Conservation (phyloP, 306 rosid species). For the Oxytropis ochrocephala region DNA sequence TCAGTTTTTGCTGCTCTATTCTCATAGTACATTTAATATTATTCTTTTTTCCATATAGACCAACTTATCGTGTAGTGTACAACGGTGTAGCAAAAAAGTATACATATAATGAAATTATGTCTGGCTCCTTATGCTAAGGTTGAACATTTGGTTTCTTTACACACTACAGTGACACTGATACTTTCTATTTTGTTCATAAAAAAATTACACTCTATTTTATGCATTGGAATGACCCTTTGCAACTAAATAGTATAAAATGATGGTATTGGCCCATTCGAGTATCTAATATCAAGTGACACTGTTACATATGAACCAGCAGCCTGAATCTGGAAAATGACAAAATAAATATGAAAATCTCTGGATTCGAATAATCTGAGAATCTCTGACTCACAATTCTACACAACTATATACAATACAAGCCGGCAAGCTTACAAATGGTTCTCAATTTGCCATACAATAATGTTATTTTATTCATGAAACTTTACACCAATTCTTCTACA, state of each 20-base stretch:
- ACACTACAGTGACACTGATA: not conserved
- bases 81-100: not conserved
- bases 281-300: not conserved
- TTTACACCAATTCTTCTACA: not conserved
- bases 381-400: not conserved
- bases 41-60: not conserved
- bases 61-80: not conserved
- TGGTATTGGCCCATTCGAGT: not conserved
- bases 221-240: not conserved
- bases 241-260: not conserved
- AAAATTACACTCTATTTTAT: not conserved
- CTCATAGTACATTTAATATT: not conserved
- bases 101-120: not conserved
- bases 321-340: conserved; percentile 13
- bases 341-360: not conserved
- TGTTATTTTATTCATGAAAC: not conserved
- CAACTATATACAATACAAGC: conserved; percentile 3
- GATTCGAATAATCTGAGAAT: not conserved
- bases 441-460: not conserved
- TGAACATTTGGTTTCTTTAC: conserved; percentile 1
- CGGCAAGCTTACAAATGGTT: conserved; percentile 18
- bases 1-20: too few relatives aligned
- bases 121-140: not conserved
- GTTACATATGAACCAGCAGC: not conserved
- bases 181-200: not conserved